Evolutionary conservation across 345 rosid genomes (phyloP), one percentile per base, ranked within the genome.

Genomic region (Carallia brachiata): DNA sequence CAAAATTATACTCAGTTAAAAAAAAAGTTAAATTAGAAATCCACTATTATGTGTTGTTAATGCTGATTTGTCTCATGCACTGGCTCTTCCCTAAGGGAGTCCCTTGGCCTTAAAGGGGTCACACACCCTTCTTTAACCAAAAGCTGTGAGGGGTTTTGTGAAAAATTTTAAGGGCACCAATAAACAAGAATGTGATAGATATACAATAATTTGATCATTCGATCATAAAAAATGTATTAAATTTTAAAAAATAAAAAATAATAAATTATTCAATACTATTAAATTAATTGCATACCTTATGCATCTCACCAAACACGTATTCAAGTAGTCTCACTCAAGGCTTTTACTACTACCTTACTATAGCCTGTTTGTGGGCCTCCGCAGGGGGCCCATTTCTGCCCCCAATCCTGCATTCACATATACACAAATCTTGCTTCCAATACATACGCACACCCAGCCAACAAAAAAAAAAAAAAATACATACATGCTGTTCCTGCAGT

Each of bases 51-150:
- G 56, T 63, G 68, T 59, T 52, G 63, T 72, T 65, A 72, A 75
- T 72, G 78, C 76, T 70, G 70, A 6, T 72, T 81, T 72, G 82
- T 81, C 80, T 78, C 73, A 63, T 66, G 71, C 69, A 37, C n/a
- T 67, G 80, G 78, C 82, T 60, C 52, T 52, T 68, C 70, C 15
- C 19, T 44, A 4, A 52, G 28, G 4, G 27, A 7, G 28, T 19
- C 64, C 71, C 63, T n/a, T 40, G 69, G 65, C 65, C 53, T n/a
- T 48, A 5, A 6, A 58, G 27, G 32, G 18, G 19, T 23, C 40
- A 47, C 30, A 2, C 36, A 10, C 13, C 55, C 60, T 2, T 10
- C 5, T 52, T 30, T 30, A 47, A 8, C 44, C 58, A 36, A 57
- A 62, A 48, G 66, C 72, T 71, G 79, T 4, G 1, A 17, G 65